phyloP scores from a whole-genome alignment of 345 rosid species.

The Capsella bursapastoris region DNA sequence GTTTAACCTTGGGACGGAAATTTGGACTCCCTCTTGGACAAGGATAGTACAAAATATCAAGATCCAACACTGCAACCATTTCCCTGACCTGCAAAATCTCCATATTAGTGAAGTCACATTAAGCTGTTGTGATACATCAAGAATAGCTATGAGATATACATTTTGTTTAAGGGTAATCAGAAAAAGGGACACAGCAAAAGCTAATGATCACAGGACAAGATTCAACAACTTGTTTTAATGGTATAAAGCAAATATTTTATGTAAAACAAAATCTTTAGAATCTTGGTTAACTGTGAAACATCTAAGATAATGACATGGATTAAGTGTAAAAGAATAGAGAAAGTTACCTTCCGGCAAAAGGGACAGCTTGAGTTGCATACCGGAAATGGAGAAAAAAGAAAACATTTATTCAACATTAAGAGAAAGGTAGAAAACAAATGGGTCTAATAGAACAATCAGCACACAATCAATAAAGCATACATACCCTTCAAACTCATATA shows the following conservation, averaged over 20 bases:
- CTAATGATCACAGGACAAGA: conserved; percentile 8
- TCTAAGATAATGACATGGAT: neutral
- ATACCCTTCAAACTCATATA: conserved; percentile 94
- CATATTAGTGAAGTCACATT: conserved; percentile 7
- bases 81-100: conserved; percentile 75
- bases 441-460: neutral
- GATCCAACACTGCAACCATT: conserved; percentile 85
- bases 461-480: conserved; percentile 8
- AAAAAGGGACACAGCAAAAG: neutral
- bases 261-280: neutral
- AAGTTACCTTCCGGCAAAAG: conserved; percentile 91
- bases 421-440: conserved; percentile 24
- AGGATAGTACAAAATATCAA: conserved; percentile 91
- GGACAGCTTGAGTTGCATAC: conserved; percentile 74
- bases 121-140: conserved; percentile 6
- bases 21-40: conserved; percentile 90
- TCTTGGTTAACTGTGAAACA: conserved; percentile 21
- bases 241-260: neutral
- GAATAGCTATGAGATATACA: conserved; percentile 11
- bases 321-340: neutral
- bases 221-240: conserved; percentile 1
- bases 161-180: neutral
- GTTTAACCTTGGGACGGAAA: conserved; percentile 76
- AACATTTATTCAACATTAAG: conserved; percentile 28
- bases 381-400: conserved; percentile 35